A percentile compares a stretch with the other conserved stretches of the same genome.
Conservation (phyloP, 2,329 filamentous ascomycete species). For the Neofusicoccum kwambonambiense region DNA sequence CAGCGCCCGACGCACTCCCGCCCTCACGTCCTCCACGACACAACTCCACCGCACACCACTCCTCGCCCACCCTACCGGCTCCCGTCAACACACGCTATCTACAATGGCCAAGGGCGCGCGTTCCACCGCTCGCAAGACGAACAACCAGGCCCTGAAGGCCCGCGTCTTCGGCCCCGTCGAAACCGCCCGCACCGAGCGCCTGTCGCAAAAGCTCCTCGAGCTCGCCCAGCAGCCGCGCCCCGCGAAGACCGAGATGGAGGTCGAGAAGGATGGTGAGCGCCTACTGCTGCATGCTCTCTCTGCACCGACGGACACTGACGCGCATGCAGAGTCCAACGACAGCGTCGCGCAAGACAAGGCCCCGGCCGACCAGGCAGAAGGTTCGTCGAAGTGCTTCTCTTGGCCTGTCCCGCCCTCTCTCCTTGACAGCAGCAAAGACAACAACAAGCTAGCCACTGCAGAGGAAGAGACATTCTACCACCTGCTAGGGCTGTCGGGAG, state of each 20-base stretch:
- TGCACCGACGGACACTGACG: not conserved
- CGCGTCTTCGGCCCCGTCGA: conserved; percentile 84
- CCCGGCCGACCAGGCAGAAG: conserved; percentile 20
- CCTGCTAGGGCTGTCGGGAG: conserved; percentile 38
- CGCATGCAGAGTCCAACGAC: conserved; percentile 10
- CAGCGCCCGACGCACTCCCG: not conserved
- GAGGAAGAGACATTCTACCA: conserved; percentile 37
- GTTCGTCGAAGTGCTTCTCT: conserved; percentile 20
- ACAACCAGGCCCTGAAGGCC: conserved; percentile 76
- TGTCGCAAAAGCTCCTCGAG: conserved; percentile 83
- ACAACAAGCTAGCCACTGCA: conserved; percentile 2
- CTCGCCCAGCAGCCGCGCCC: conserved; percentile 75
- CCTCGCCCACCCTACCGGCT: not conserved
- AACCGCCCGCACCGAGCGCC: conserved; percentile 73
- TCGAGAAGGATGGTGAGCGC: conserved; percentile 32
- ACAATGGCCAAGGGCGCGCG: conserved; percentile 84
- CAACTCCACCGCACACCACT: conserved; percentile 4
- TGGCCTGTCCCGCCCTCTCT: conserved; percentile 19
- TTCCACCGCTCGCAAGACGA: conserved; percentile 76
- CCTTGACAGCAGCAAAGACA: not conserved
- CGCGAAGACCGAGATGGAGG: conserved; percentile 37
- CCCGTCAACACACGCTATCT: conserved; percentile 26
- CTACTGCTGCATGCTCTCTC: not conserved
- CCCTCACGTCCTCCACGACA: conserved; percentile 18
- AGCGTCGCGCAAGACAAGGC: conserved; percentile 9